Evolutionary conservation across 345 rosid genomes (phyloP), one percentile per base, ranked within the genome.

Genomic region (Fremontodendron californicum): DNA sequence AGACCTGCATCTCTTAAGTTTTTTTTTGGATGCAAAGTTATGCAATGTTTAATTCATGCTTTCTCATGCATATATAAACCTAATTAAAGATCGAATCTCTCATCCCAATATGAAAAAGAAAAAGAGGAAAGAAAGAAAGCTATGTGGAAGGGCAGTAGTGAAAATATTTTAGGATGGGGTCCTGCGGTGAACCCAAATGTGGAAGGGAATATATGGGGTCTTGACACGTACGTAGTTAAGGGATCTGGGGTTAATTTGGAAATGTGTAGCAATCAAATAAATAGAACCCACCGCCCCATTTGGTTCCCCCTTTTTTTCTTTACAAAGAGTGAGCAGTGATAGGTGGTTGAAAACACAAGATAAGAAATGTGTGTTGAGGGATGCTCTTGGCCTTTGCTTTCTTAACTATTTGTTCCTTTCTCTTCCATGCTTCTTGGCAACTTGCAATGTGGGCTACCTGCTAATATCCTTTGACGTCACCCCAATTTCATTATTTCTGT

Each of bases 321-420:
- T 57, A 2, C 16, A 65, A 1, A 49, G 35, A 29, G 62, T 29
- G 35, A 52, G 13, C 69, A 76, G 81, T 79, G 62, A 71, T 27
- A 31, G 51, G 23, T 42, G 64, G 10, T 23, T 29, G 33, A 13
- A 16, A 39, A 19, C 9, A 15, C n/a, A 75, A 8, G 85, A 87
- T 85, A 78, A 85, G 86, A 81, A 33, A 70, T 76, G 85, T 64
- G 84, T 57, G 87, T 81, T 81, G 77, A 77, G 82, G 85, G 82
- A 76, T 82, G 83, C 78, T 58, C 69, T 49, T 55, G 68, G 67
- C 25, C 52, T 66, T 48, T 45, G 19, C 71, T 33, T 64, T 6
- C 66, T n/a, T 2, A 64, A 8, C 8, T 54, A 11, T 2, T 54
- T 54, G 0, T n/a, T 7, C 0, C 35, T 73, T 40, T 58, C 55